phyloP scores from a whole-genome alignment of 2,329 filamentous ascomycete species.

The Colletotrichum sp. region DNA sequence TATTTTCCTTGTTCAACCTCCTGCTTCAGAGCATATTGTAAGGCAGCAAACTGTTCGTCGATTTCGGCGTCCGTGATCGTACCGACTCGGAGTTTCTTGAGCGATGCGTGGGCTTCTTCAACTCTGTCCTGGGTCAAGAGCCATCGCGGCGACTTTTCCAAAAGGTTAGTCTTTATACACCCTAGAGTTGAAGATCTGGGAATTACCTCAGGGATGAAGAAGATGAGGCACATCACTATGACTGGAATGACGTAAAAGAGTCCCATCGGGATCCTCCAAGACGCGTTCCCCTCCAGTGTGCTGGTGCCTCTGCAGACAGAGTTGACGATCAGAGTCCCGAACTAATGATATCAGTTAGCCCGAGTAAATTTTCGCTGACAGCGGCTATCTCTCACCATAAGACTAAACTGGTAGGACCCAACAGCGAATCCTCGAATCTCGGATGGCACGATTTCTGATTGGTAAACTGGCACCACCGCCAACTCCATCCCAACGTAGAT shows the following conservation, averaged over 20 bases:
- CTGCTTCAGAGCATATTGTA: conserved; percentile 1
- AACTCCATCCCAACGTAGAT: conserved; percentile 45
- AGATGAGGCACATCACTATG: conserved; percentile 29
- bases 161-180: neutral
- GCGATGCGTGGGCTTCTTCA: conserved; percentile 31
- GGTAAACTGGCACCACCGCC: conserved; percentile 39
- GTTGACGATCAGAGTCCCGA: conserved; percentile 31
- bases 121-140: conserved; percentile 28
- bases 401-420: conserved; percentile 37
- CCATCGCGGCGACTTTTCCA: conserved; percentile 30
- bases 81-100: conserved; percentile 28
- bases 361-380: rapidly evolving
- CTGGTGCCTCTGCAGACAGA: conserved; percentile 34
- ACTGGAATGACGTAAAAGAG: conserved; percentile 37
- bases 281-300: conserved; percentile 29
- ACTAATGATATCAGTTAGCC: neutral
- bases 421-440: conserved; percentile 36
- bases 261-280: conserved; percentile 38
- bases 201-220: conserved; percentile 32
- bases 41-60: conserved; percentile 22
- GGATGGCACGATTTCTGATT: conserved; percentile 37
- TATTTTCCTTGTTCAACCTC: conserved; percentile 15
- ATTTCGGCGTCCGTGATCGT: conserved; percentile 28
- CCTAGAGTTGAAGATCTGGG: neutral
- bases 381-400: conserved; percentile 20